phyloP scores from a whole-genome alignment of 2,329 filamentous ascomycete genomes.

The Talaromyces sp. region DNA sequence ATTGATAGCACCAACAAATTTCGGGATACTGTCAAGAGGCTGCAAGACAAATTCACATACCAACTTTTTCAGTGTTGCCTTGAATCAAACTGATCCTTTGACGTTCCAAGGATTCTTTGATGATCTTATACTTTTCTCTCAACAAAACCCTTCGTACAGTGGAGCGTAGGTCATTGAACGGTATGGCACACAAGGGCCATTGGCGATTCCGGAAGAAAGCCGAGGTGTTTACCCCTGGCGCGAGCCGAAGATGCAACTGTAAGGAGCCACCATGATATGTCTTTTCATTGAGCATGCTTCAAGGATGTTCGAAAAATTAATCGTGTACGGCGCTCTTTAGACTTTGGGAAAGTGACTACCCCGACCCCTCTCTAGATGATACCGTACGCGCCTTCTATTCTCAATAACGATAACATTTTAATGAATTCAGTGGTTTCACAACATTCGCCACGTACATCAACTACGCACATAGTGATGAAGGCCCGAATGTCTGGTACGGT shows the following conservation, averaged over 20 bases:
- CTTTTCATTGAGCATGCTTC: neutral
- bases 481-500: constrained; percentile 24
- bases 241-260: constrained; percentile 15
- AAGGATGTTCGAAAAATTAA: neutral
- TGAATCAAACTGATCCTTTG: constrained; percentile 9
- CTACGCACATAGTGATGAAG: constrained; percentile 32
- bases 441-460: constrained; percentile 26
- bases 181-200: constrained; percentile 13
- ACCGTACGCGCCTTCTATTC: constrained; percentile 10
- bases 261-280: neutral
- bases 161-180: constrained; percentile 14
- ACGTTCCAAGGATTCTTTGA: constrained; percentile 15
- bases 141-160: constrained; percentile 6
- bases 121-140: constrained; percentile 13
- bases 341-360: constrained; percentile 10
- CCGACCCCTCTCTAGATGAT: constrained; percentile 9
- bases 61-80: constrained; percentile 9
- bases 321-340: neutral
- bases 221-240: constrained; percentile 16
- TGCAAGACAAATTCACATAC: constrained; percentile 11
- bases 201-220: constrained; percentile 2
- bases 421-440: constrained; percentile 14
- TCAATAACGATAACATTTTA: constrained; percentile 15
- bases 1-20: constrained; percentile 1
- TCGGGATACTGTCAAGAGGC: neutral